Evolutionary conservation across 306 rosid genomes (phyloP).

Genomic region (Adenanthera pavonina): DNA sequence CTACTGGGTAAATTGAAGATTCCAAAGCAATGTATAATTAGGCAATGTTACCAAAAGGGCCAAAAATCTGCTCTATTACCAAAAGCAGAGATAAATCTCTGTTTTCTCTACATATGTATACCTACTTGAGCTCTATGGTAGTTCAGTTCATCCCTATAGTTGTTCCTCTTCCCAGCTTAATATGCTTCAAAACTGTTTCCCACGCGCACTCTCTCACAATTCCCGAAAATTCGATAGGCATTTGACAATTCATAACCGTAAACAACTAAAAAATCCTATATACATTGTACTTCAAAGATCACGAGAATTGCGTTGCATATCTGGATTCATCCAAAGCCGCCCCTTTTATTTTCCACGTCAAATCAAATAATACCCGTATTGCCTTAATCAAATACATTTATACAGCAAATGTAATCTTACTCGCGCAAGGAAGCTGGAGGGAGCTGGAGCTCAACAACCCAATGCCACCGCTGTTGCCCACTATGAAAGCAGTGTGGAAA

Average conservation of each 20-base stretch:
- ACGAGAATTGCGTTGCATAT: background rate
- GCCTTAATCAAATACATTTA: background rate
- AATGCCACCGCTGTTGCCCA: slow-evolving; percentile 4
- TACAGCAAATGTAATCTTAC: background rate
- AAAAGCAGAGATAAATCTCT: slow-evolving; percentile 27
- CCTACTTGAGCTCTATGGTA: slow-evolving; percentile 15
- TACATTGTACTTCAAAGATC: slow-evolving; percentile 28
- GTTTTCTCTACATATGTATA: slow-evolving; percentile 13
- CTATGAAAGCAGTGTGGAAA: slow-evolving; percentile 9
- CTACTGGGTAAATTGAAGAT: background rate
- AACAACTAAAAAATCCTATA: slow-evolving; percentile 6
- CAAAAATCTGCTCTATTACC: slow-evolving; percentile 19
- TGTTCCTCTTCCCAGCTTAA: background rate
- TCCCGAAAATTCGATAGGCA: background rate
- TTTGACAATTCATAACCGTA: slow-evolving; percentile 19
- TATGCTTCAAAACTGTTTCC: background rate
- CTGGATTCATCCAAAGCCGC: slow-evolving; percentile 3
- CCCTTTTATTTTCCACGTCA: background rate
- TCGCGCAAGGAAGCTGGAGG: slow-evolving; percentile 29
- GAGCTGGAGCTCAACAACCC: slow-evolving; percentile 14
- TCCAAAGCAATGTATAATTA: slow-evolving; percentile 1
- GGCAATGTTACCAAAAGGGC: slow-evolving; percentile 3
- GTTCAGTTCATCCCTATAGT: slow-evolving; percentile 23
- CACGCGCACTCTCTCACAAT: background rate
- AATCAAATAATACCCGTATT: slow-evolving; percentile 19